These are phyloP conservation scores for Chernovozyma sophiae-reginae DNA, from an alignment of 1,139 yeast genomes.

Conservation along the genomic window DNA sequence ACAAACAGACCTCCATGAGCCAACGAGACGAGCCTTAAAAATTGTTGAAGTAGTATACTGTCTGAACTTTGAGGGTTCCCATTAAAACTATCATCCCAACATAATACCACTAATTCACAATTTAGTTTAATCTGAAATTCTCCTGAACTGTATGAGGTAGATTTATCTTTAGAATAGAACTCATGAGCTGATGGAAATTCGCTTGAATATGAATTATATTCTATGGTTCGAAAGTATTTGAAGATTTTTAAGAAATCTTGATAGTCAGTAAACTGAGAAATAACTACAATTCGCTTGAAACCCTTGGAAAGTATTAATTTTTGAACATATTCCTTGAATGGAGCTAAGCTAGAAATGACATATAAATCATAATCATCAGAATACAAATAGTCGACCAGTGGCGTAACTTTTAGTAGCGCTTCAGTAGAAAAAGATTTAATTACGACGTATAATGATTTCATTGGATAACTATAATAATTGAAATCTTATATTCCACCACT, in stretches of 20 bases:
- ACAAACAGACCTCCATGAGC: constrained; percentile 37
- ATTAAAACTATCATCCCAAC: background rate
- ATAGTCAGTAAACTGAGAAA: constrained; percentile 9
- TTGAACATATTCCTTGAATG: constrained; percentile 18
- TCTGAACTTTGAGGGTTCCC: constrained; percentile 18
- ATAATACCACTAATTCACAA: constrained; percentile 1
- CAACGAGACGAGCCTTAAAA: constrained; percentile 46
- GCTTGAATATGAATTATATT: constrained; percentile 1
- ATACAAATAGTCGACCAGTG: constrained; percentile 9
- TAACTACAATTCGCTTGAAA: background rate
- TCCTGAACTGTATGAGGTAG: constrained; percentile 1
- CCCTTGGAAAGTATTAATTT: constrained; percentile 9
- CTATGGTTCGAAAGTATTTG: constrained; percentile 9
- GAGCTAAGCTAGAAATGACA: constrained; percentile 16
- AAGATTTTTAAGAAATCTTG: constrained; percentile 13
- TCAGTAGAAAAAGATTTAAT: background rate
- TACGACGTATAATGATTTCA: constrained; percentile 1
- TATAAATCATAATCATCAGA: constrained; percentile 17
- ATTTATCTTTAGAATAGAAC: constrained; percentile 2
- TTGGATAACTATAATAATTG: no score
- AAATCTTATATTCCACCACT: no score
- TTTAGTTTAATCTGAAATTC: constrained; percentile 6
- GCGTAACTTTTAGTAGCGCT: background rate
- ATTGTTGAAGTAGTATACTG: constrained; percentile 43
- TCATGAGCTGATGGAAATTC: constrained; percentile 3